Evolutionary conservation across 768 basidiomycete genomes (phyloP).

Genomic region (Lactifluus echinatus): DNA sequence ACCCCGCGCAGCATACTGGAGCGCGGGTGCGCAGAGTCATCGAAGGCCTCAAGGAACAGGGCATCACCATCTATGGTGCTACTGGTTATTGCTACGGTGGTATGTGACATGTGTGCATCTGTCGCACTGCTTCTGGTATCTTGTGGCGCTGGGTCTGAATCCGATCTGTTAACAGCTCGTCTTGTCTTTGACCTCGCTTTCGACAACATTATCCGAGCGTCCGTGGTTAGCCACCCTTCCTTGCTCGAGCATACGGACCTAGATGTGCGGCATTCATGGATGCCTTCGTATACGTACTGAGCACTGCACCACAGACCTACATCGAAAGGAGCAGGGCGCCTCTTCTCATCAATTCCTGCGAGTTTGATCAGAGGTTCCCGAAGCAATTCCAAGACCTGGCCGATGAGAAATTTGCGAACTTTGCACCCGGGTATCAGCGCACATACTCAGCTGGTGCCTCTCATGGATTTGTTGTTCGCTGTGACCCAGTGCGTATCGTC

Average conservation of each 20-base stretch:
- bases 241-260: slow-evolving; percentile 33
- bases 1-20: slow-evolving; percentile 19
- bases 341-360: slow-evolving; percentile 36
- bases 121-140: too few species aligned
- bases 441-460: slow-evolving; percentile 31
- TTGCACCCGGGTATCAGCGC: slow-evolving; percentile 31
- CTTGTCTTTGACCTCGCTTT: slow-evolving; percentile 32
- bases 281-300: background rate
- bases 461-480: slow-evolving; percentile 40
- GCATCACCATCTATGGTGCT: slow-evolving; percentile 25
- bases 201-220: slow-evolving; percentile 32
- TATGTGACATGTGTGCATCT: slow-evolving; percentile 1
- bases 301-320: slow-evolving; percentile 26
- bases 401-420: slow-evolving; percentile 33
- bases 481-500: slow-evolving; percentile 24
- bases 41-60: slow-evolving; percentile 25
- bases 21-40: slow-evolving; percentile 23
- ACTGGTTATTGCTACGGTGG: slow-evolving; percentile 27
- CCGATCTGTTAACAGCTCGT: slow-evolving; percentile 1
- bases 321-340: slow-evolving; percentile 29
- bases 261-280: slow-evolving; percentile 24
- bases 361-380: slow-evolving; percentile 29
- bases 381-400: slow-evolving; percentile 27
- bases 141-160: background rate
- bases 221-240: slow-evolving; percentile 41